phyloP scores from a whole-genome alignment of 2,329 filamentous ascomycete genomes.

The Exophiala calicioides region DNA sequence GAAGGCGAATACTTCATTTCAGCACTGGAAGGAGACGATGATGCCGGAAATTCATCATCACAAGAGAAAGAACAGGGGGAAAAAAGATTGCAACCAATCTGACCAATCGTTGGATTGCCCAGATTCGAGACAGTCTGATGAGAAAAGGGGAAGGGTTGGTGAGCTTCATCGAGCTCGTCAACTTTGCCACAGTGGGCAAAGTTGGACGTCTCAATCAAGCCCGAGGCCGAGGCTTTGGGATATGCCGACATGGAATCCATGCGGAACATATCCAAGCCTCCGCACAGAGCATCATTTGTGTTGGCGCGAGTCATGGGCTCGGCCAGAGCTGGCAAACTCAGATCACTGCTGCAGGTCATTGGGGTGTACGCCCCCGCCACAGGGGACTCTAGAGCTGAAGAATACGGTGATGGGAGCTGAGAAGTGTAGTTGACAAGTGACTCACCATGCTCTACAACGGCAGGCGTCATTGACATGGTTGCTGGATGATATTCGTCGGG shows the following conservation, averaged over 20 bases:
- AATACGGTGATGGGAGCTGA: slow-evolving; percentile 28
- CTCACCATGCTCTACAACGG: slow-evolving; percentile 32
- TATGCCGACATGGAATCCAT: slow-evolving; percentile 40
- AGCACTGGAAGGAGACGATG: slow-evolving; percentile 43
- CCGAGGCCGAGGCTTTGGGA: slow-evolving; percentile 34
- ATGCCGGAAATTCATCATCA: slow-evolving; percentile 37
- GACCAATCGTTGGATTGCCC: no score
- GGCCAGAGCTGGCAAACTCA: slow-evolving; percentile 36
- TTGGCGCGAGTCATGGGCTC: slow-evolving; percentile 48
- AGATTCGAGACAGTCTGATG: no score
- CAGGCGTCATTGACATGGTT: slow-evolving; percentile 32
- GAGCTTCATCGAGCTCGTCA: slow-evolving; percentile 33
- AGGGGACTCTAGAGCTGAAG: slow-evolving; percentile 33
- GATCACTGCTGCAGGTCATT: slow-evolving; percentile 29
- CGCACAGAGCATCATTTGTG: slow-evolving; percentile 48
- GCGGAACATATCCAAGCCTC: slow-evolving; percentile 47
- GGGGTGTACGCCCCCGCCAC: slow-evolving; percentile 27
- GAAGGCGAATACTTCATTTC: slow-evolving; percentile 56
- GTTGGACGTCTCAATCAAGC: no score
- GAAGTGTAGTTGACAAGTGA: slow-evolving; percentile 30
- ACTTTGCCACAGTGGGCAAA: no score
- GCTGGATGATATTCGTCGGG: slow-evolving; percentile 35
- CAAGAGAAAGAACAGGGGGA: slow-evolving; percentile 30
- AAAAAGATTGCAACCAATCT: slow-evolving; percentile 38
- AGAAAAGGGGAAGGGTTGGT: slow-evolving; percentile 39